Evolutionary conservation across 306 rosid genomes (phyloP).

Genomic region (Cucumis cinereus): DNA sequence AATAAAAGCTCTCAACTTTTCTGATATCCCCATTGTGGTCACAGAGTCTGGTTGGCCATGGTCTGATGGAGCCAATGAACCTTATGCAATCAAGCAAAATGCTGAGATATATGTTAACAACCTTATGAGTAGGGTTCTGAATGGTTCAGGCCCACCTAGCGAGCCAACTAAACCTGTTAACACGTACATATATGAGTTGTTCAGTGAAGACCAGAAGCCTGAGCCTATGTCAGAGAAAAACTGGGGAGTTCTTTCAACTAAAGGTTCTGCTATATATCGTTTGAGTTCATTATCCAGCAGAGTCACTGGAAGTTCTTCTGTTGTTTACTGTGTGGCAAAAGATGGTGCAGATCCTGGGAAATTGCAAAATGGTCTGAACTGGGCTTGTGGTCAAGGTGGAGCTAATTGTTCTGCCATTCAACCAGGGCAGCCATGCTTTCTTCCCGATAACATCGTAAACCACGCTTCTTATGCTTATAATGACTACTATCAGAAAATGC

Average conservation of each 20-base stretch:
- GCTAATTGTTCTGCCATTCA: conserved; percentile 71
- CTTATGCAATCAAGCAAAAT: conserved; percentile 53
- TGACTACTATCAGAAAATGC: conserved; percentile 76
- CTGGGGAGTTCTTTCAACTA: conserved; percentile 53
- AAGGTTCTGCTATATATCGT: conserved; percentile 55
- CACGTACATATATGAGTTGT: conserved; percentile 70
- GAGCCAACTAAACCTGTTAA: conserved; percentile 51
- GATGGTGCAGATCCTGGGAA: conserved; percentile 51
- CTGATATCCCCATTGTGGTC: conserved; percentile 53
- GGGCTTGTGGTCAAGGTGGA: conserved; percentile 87
- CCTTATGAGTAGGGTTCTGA: conserved; percentile 51
- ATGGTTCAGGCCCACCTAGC: conserved; percentile 80
- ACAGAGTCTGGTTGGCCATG: conserved; percentile 91
- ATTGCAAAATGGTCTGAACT: conserved; percentile 56
- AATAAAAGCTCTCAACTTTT: conserved; percentile 49
- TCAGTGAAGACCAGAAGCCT: conserved; percentile 80
- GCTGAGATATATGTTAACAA: conserved; percentile 55
- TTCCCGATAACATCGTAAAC: conserved; percentile 40
- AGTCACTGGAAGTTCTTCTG: conserved; percentile 40
- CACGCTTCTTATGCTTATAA: conserved; percentile 92
- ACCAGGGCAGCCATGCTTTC: conserved; percentile 49
- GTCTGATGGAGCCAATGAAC: conserved; percentile 60
- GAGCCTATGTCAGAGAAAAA: conserved; percentile 57
- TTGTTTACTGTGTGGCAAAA: conserved; percentile 60
- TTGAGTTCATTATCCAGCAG: conserved; percentile 30